A percentile compares a stretch with the other conserved stretches of the same genome.
Evolutionary conservation across 805 yeast species (phyloP).

Genomic region (Candida patagonica): DNA sequence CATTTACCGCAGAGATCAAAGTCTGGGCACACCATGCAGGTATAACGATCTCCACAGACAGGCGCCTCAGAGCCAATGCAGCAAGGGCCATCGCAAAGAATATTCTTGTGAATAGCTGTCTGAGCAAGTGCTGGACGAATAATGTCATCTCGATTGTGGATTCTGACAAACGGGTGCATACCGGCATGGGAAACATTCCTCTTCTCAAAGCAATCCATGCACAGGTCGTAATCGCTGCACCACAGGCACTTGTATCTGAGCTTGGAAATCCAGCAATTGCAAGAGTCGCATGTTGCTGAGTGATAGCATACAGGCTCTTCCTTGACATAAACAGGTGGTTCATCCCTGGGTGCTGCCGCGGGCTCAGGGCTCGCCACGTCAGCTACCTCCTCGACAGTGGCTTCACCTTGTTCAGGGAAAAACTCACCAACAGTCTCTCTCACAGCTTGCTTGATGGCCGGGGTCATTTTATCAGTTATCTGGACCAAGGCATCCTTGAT

Average conservation of each 20-base stretch:
- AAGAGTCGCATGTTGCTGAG: slow-evolving; percentile 21
- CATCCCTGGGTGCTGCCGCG: too few relatives aligned
- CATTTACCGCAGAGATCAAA: slow-evolving; percentile 41
- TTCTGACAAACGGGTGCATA: slow-evolving; percentile 9
- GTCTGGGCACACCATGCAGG: slow-evolving; percentile 40
- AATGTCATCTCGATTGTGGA: slow-evolving; percentile 3
- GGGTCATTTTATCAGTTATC: too few relatives aligned
- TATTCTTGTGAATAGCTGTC: background rate
- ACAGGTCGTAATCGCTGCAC: slow-evolving; percentile 44
- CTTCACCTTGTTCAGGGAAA: too few relatives aligned
- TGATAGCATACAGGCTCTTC: too few relatives aligned
- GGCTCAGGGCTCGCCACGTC: too few relatives aligned
- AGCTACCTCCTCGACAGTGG: too few relatives aligned
- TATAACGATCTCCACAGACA: slow-evolving; percentile 36
- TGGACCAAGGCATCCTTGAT: too few relatives aligned
- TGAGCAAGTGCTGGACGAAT: slow-evolving; percentile 20
- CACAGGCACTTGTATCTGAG: slow-evolving; percentile 38
- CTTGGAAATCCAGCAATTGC: slow-evolving; percentile 28
- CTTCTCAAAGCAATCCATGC: slow-evolving; percentile 28
- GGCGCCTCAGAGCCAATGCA: slow-evolving; percentile 21
- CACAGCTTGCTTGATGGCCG: too few relatives aligned
- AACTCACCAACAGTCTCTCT: too few relatives aligned
- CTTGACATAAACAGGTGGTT: too few relatives aligned
- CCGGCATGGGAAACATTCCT: background rate
- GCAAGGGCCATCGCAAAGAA: slow-evolving; percentile 13